Evolutionary conservation across 257 asterid species (phyloP).

Genomic region (Asclepias syriaca): DNA sequence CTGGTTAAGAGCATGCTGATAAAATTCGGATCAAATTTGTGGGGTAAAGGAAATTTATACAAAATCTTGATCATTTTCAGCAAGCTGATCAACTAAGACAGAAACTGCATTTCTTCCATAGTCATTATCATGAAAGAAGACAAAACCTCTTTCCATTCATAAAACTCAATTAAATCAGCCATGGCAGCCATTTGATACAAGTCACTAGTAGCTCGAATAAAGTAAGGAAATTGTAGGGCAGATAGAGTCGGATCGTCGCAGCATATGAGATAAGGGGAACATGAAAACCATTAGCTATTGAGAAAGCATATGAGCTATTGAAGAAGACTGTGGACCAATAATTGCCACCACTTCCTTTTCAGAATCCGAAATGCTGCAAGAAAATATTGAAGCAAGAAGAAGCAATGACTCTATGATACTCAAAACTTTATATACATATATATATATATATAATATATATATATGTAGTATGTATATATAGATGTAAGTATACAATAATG

Average conservation of each 20-base stretch:
- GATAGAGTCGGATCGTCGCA: conserved; percentile 81
- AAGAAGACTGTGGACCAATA: conserved; percentile 84
- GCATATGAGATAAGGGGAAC: conserved; percentile 80
- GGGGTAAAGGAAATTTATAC: conserved; percentile 50
- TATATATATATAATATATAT: too few species aligned
- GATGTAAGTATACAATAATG: too few species aligned
- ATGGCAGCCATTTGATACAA: conserved; percentile 71
- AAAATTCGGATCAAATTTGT: conserved; percentile 28
- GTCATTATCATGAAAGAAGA: conserved; percentile 62
- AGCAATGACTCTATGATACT: neutral
- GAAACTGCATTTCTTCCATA: conserved; percentile 82
- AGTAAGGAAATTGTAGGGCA: conserved; percentile 70
- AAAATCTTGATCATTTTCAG: conserved; percentile 49
- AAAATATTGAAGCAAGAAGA: conserved; percentile 7
- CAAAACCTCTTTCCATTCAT: conserved; percentile 74
- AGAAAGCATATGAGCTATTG: conserved; percentile 66
- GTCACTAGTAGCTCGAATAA: conserved; percentile 72
- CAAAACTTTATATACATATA: neutral
- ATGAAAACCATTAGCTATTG: conserved; percentile 64
- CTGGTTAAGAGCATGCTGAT: conserved; percentile 53
- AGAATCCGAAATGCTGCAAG: conserved; percentile 32
- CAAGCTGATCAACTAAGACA: conserved; percentile 61
- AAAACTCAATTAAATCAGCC: conserved; percentile 52
- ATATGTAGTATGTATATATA: too few species aligned
- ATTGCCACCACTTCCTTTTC: conserved; percentile 66